Base-by-base conservation (phyloP, 2,329 filamentous ascomycete genomes). In the Fusarium heterosporum region DNA sequence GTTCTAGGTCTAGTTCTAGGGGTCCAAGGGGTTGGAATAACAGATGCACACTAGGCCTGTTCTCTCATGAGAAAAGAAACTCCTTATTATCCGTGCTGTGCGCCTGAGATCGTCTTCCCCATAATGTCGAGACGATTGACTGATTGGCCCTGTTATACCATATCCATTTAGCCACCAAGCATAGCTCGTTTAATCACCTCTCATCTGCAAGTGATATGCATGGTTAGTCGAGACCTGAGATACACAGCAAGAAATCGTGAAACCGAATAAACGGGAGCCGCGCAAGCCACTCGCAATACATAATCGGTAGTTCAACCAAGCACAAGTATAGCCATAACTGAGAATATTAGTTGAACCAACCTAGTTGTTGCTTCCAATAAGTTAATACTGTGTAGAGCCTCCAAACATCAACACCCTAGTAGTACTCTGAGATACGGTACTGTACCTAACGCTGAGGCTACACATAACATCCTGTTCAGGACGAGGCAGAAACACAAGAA, bases 21-120 rank as follows among this genome's bases (percentile, higher is more conserved):
- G 22, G 22, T 22, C 22, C 22, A 22, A 22, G 22, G 22, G 22
- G 22, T 32, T 40, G 30, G 49, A 28, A 19, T 32, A 13, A 16
- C 19, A 58, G 30, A 62, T 48, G 38, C 34, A 48, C 40, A 51
- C 17, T 38, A 55, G 63, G 46, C 59, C 62, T 62, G 68, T 70
- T 70, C 36, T 70, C 66, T 67, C 68, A 43, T 36, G 58, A 61
- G 67, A 58, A 38, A 64, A 66, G 51, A 72, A 42, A 16, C 36
- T 29, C 60, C n/a, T 36, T 36, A 16, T n/a, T 36, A 22, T 22
- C n/a, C 16, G 38, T 38, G 39, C 41, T 42, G 40, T 34, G 43
- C 49, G 55, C 39, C 41, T 56, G 29, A 38, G 49, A 34, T 54
- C 28, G 25, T 50, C 43, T 25, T 46, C 41, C 42, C 50, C 50